Base-by-base conservation (phyloP, 1,284 basidiomycete species). In the Boletus albobrunnescens region DNA sequence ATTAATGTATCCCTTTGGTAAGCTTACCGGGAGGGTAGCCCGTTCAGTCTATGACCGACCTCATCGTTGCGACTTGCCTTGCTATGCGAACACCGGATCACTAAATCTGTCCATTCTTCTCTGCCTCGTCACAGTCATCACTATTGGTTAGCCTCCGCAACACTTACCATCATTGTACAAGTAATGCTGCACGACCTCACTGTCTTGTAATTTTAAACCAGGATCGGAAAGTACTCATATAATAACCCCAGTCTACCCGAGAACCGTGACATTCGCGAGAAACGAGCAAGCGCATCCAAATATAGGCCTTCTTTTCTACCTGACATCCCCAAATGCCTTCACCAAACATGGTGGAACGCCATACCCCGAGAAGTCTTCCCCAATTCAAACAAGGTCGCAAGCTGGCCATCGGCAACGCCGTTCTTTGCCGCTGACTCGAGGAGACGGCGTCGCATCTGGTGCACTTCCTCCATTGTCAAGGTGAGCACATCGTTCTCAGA, bases 31-130 rank as follows among this genome's bases (percentile, higher is more conserved):
- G 36, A 24, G 5, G 2, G 12, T 41, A 67, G 63, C 20, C 50
- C 10, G 64, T 35, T 8, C 51, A 38, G 24, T 47, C 31, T 12
- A 65, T 68, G 63, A 22, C 46, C 16, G 63, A 67, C 23, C 51
- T 65, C 3, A 39, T 65, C 23, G 58, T 65, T n/a, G 59, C 63
- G 17, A 65, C 66, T 17, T 63, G 55, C 37, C 57, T 68, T 16
- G 63, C 63, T 6, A 53, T 65, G 47, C 63, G 66, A 11, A 65
- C 38, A 6, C 63, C 66, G 1, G 60, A 58, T 48, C 49, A 64
- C 44, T 65, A 54, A 50, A 35, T 35, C 36, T 23, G 20, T 12
- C 13, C 10, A 2, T 3, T 16, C 27, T 30, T 46, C 22, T 20
- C 7, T 11, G 7, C 22, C 30, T 16, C n/a, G 7, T 41, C 30